Base-by-base conservation (phyloP, 371 early-diverging fungal genomes). In the Synchytrium microbalum region DNA sequence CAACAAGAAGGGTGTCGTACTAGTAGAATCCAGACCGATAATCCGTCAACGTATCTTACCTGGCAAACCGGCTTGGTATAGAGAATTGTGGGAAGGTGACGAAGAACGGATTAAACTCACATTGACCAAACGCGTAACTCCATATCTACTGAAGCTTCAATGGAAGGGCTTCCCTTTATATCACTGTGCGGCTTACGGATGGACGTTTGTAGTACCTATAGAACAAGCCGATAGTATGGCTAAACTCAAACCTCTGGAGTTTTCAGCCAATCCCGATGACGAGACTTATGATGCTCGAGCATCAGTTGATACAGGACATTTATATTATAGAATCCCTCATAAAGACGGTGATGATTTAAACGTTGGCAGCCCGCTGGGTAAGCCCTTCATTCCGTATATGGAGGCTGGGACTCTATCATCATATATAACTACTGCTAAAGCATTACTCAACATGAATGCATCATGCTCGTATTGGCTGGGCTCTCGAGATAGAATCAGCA, bases 381-480 rank as follows among this genome's bases (percentile, higher is more conserved):
- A 95, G 68, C 72, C 80, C 2, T 95, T 89, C 68, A 77, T 91
- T 25, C 63, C 73, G 0, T 77, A 84, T 2, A 91, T 92, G 66
- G 96, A 95, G 61, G 82, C 85, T n/a, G 87, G 88, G 14, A 76
- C 80, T 1, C 75, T 98, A 38, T 76, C 88, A 0, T 87, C 92
- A 0, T 83, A 83, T 59, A 84, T 84, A 62, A 70, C 79, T 1
- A 66, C 81, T 28, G 93, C 96, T n/a, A 79, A 77, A 63, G 86
- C 90, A 58, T 92, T 95, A 0, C 69, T 97, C 38, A 79, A 84
- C 28, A 74, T 87, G 66, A 89, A 92, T 63, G 81, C 88, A 0
- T 74, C 82, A 72, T 91, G 91, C 67, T 87, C 95, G 0, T 98
- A 95, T 75, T 98, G 98, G 98, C 86, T 89, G 53, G 84, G 88